phyloP scores from a whole-genome alignment of 2,329 filamentous ascomycete species.

The Escovopsis weberi region DNA sequence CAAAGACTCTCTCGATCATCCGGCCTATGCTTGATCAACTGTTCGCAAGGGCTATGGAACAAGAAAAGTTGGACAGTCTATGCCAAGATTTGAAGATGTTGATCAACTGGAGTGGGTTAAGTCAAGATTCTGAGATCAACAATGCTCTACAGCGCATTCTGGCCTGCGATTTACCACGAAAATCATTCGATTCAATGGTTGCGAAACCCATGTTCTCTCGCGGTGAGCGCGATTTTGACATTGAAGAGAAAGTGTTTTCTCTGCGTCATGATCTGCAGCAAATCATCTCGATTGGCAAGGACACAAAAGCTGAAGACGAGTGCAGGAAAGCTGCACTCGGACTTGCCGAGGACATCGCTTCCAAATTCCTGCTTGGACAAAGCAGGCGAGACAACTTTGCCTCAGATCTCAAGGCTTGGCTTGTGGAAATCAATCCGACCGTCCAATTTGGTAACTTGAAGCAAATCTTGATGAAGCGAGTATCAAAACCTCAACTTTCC shows the following conservation, averaged over 20 bases:
- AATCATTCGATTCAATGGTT: neutral
- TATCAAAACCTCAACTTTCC: neutral
- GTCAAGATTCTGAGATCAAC: neutral
- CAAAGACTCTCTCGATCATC: neutral
- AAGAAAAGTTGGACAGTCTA: neutral
- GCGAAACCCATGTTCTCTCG: neutral
- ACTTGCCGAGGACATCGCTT: no score
- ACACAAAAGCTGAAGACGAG: neutral
- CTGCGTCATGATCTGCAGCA: neutral
- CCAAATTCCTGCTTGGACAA: no score
- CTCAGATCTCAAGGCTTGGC: neutral
- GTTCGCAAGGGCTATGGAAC: neutral
- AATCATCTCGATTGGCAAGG: neutral
- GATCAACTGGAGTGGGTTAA: neutral
- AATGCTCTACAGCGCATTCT: neutral
- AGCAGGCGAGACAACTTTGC: neutral
- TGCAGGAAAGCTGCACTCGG: no score
- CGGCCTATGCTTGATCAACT: neutral
- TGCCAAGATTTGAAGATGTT: neutral
- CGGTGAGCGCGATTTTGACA: neutral
- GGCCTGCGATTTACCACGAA: neutral
- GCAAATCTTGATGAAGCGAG: neutral
- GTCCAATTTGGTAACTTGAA: neutral
- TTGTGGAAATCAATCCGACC: neutral
- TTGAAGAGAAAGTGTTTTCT: neutral